phyloP scores from a whole-genome alignment of 352 stramenopile species.

The Peronospora tabacina region DNA sequence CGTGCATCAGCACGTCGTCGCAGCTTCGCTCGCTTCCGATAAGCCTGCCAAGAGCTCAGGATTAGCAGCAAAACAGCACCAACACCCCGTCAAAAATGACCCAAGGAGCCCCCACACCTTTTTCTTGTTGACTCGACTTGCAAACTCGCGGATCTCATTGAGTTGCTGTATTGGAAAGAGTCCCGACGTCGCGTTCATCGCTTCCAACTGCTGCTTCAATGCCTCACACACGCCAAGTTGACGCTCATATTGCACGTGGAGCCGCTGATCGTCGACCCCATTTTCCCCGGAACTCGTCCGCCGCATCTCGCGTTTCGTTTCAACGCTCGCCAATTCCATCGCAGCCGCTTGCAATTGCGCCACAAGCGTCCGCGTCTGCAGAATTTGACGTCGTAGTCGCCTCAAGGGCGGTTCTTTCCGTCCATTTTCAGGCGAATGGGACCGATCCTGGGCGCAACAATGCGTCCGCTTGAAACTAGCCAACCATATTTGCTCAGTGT shows the following conservation, averaged over 20 bases:
- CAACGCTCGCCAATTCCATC: slow-evolving; percentile 16
- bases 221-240: slow-evolving; percentile 20
- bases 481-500: slow-evolving; percentile 27
- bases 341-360: slow-evolving; percentile 18
- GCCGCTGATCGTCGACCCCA: slow-evolving; percentile 1
- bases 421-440: not conserved
- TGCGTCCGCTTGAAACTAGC: slow-evolving; percentile 21
- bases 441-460: slow-evolving; percentile 2
- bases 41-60: slow-evolving; percentile 6
- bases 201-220: slow-evolving; percentile 26
- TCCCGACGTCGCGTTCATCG: slow-evolving; percentile 15
- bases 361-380: slow-evolving; percentile 14
- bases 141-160: slow-evolving; percentile 17
- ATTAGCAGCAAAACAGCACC: too few relatives aligned
- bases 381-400: slow-evolving; percentile 17
- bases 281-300: not conserved
- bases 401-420: slow-evolving; percentile 19
- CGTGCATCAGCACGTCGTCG: slow-evolving; percentile 17
- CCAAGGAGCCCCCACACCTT: slow-evolving; percentile 10
- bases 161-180: slow-evolving; percentile 17
- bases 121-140: slow-evolving; percentile 25
- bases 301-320: slow-evolving; percentile 15
- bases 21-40: slow-evolving; percentile 27
- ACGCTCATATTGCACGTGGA: slow-evolving; percentile 17
- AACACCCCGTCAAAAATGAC: not conserved